A percentile compares a stretch with the other conserved stretches of the same genome.
These are phyloP conservation scores for Umbilicus rupestris DNA, from an alignment of 164 flowering plant species.

Conservation along the genomic window DNA sequence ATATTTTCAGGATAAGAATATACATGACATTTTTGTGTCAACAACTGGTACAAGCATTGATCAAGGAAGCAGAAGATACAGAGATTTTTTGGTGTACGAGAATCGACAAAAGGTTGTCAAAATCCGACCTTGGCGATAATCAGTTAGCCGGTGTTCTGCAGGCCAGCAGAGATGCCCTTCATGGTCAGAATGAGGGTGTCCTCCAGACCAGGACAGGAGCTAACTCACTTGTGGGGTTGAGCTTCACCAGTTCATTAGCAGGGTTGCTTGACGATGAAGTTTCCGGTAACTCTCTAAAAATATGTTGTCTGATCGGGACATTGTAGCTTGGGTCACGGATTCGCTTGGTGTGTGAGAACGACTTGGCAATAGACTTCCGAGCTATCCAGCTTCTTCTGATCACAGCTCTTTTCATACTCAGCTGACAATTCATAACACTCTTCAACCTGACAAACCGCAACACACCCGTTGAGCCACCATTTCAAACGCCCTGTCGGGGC, in stretches of 20 bases:
- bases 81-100: no score
- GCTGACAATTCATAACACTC: slow-evolving; percentile 96
- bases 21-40: no score
- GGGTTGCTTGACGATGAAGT: slow-evolving; percentile 39
- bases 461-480: neutral
- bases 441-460: slow-evolving; percentile 54
- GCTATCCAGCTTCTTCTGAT: slow-evolving; percentile 73
- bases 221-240: slow-evolving; percentile 89
- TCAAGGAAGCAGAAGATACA: no score
- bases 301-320: slow-evolving; percentile 63
- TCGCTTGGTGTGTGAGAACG: slow-evolving; percentile 93
- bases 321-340: slow-evolving; percentile 77
- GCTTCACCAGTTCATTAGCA: slow-evolving; percentile 53
- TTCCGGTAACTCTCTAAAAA: slow-evolving; percentile 61
- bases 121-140: no score
- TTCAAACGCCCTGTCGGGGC: no score
- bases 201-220: slow-evolving; percentile 81
- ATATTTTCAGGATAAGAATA: no score
- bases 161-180: slow-evolving; percentile 98
- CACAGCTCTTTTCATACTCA: slow-evolving; percentile 81
- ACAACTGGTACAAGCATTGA: no score
- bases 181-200: slow-evolving; percentile 97
- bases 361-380: slow-evolving; percentile 74
- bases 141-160: slow-evolving; percentile 92
- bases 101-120: no score